A percentile compares a stretch with the other conserved stretches of the same genome.
Conservation (phyloP, 176 grass and related monocot species). For the Saccharum officinarum region DNA sequence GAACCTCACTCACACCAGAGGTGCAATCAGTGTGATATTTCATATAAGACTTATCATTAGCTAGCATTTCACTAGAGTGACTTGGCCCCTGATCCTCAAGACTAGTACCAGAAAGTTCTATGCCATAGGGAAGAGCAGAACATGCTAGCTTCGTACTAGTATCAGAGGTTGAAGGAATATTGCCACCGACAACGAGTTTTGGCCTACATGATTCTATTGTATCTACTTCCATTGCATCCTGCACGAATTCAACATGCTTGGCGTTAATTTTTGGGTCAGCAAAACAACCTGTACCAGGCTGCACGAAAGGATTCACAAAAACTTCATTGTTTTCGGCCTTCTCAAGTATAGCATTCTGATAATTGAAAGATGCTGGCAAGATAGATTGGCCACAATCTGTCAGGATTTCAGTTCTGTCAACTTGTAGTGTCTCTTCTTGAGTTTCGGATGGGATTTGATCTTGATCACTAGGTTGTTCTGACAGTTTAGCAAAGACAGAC, state of each 20-base stretch:
- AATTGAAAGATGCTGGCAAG: not conserved
- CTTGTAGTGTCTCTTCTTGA: conserved; percentile 8
- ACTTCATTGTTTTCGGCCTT: conserved; percentile 5
- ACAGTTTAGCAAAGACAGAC: conserved; percentile 15
- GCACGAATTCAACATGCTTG: conserved; percentile 10
- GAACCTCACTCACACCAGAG: not conserved
- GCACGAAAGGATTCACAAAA: conserved; percentile 12
- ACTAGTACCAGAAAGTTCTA: conserved; percentile 14
- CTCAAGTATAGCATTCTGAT: not conserved
- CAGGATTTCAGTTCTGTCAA: conserved; percentile 8
- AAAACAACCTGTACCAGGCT: not conserved
- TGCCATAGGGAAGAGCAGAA: not conserved
- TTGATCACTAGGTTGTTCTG: conserved; percentile 20
- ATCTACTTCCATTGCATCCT: conserved; percentile 46
- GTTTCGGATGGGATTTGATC: conserved; percentile 25
- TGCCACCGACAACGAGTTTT: not conserved
- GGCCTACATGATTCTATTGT: conserved; percentile 1
- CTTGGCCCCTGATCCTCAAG: not conserved
- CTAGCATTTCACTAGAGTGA: not conserved
- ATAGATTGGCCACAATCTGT: conserved; percentile 7
- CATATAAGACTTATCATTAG: not conserved
- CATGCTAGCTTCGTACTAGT: conserved; percentile 15
- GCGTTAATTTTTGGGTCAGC: not conserved
- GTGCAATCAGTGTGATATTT: not conserved
- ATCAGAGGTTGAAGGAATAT: conserved; percentile 26